Evolutionary conservation across 169 alveolate genomes (phyloP).

Genomic region (Cryptosporidium xiaoi): DNA sequence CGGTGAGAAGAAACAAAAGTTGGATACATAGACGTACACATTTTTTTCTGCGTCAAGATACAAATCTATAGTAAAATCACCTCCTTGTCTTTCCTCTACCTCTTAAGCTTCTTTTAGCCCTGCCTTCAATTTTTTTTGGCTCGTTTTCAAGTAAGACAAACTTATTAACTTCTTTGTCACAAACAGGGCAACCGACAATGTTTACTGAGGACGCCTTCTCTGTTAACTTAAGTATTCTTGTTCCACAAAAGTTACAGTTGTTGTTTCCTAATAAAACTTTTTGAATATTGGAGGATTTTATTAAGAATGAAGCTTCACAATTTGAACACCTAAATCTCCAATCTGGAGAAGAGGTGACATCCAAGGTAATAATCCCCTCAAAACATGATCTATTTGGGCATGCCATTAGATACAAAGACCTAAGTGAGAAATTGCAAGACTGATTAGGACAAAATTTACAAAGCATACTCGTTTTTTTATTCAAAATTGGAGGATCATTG

Average conservation of each 20-base stretch:
- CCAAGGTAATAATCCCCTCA: conserved; percentile 47
- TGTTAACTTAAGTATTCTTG: conserved; percentile 11
- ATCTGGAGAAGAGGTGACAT: conserved; percentile 42
- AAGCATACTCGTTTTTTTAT: conserved; percentile 23
- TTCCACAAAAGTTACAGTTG: conserved; percentile 33
- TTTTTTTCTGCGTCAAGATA: not conserved
- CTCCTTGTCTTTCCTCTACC: conserved; percentile 1
- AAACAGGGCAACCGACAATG: conserved; percentile 43
- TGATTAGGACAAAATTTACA: conserved; percentile 53
- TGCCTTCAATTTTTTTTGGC: not conserved
- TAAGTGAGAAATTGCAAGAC: conserved; percentile 27
- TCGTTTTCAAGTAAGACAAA: not conserved
- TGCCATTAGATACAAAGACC: conserved; percentile 41
- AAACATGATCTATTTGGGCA: conserved; percentile 41
- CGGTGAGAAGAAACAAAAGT: not conserved
- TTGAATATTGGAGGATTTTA: not conserved
- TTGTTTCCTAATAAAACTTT: not conserved
- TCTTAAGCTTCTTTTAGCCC: not conserved
- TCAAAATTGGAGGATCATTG: conserved; percentile 83
- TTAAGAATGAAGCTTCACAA: not conserved
- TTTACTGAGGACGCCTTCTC: not conserved
- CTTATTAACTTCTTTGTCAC: conserved; percentile 19
- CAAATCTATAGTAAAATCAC: not conserved
- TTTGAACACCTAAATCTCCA: conserved; percentile 61
- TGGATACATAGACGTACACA: not conserved